Evolutionary conservation across 768 basidiomycete species (phyloP), one percentile per base, ranked within the genome.

Genomic region (Termitomyces titanicus): DNA sequence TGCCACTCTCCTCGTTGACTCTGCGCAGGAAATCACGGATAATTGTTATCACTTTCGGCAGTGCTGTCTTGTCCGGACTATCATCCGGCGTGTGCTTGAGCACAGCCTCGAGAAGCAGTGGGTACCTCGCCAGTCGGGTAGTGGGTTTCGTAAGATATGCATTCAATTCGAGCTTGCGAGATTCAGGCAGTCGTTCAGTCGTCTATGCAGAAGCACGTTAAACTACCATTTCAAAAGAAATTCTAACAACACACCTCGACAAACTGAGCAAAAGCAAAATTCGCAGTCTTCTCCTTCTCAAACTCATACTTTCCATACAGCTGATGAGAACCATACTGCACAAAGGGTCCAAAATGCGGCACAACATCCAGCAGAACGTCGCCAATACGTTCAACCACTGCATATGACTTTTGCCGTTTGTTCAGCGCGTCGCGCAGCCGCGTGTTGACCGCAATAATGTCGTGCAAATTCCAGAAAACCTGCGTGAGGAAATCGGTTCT

Each of bases 251-350:
- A 50, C 62, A 93, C 94, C 79, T 98, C 97, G 29, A 98, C 97
- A 69, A 98, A 99, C 56, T 85, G 84, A 50, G 93, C 89, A 73
- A 99, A 99, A 12, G 85, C 89, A 5, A 89, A 83, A 72, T 99
- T 99, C 48, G 86, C 81, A 53, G 81, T 86, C 77, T 98, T 98
- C 79, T 98, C 97, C 79, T 92, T 96, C 77, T 99, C 97, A 69
- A 99, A 98, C 73, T 98, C 95, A 68, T 93, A 98, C 72, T 98
- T 99, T 12, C 97, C 97, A 66, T 96, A 98, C 54, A 98, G 75
- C 70, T 99, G 97, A 67, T 98, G 96, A 9, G 94, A 86, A 42
- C 96, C 97, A 64, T 98, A 99, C 33, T 84, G 84, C 46, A 98
- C 94, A 65, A 98, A 99, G 1, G 97, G 97, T 10, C 77, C 82